These are phyloP conservation scores for Quercus suber DNA, from an alignment of 306 rosid species.

Conservation along the genomic window DNA sequence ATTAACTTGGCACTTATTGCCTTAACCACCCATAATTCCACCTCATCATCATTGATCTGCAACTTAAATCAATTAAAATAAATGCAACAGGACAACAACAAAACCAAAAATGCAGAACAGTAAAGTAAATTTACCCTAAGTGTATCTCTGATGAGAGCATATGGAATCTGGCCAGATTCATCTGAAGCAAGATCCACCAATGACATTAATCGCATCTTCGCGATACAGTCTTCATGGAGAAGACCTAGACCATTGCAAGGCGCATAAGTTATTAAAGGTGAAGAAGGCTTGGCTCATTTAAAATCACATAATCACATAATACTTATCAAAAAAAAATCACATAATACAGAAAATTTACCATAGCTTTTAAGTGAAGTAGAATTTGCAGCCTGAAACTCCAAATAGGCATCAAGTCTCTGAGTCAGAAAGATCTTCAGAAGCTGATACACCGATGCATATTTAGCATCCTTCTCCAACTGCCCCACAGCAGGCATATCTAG, in stretches of 20 bases:
- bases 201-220: constrained; percentile 84
- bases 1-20: constrained; percentile 79
- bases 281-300: constrained; percentile 1
- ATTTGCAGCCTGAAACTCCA: constrained; percentile 76
- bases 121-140: constrained; percentile 52
- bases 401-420: constrained; percentile 80
- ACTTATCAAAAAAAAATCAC: not conserved
- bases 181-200: constrained; percentile 80
- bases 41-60: constrained; percentile 80
- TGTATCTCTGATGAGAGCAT: constrained; percentile 62
- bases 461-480: constrained; percentile 89
- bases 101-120: constrained; percentile 7
- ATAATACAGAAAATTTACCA: constrained; percentile 42
- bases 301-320: not conserved
- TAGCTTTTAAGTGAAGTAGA: constrained; percentile 61
- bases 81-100: not conserved
- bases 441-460: constrained; percentile 68
- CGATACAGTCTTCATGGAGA: constrained; percentile 76
- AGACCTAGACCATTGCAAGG: constrained; percentile 49
- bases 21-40: constrained; percentile 82
- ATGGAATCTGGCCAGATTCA: constrained; percentile 68
- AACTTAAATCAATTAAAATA: constrained; percentile 15
- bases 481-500: constrained; percentile 74
- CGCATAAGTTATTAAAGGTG: not conserved
- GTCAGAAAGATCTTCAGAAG: constrained; percentile 80